These are phyloP conservation scores for Sequoiadendron giganteum DNA, from an alignment of 75 land plant genomes.

Conservation along the genomic window DNA sequence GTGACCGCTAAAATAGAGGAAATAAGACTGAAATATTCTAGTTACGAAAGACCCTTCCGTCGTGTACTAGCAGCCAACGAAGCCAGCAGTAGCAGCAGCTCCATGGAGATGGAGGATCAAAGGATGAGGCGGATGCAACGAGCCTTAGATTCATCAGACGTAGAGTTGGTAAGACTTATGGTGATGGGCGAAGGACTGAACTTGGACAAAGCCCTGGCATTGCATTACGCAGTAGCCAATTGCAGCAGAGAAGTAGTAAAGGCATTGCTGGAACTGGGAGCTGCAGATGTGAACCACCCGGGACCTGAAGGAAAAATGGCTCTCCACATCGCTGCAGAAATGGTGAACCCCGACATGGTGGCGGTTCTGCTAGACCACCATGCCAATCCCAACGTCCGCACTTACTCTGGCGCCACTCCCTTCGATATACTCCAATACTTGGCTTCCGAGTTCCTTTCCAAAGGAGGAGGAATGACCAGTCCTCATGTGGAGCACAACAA, in stretches of 20 bases:
- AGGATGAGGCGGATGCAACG: constrained; percentile 81
- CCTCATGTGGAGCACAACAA: constrained; percentile 79
- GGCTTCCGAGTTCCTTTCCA: constrained; percentile 65
- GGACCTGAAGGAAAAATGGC: constrained; percentile 79
- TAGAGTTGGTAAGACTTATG: constrained; percentile 95
- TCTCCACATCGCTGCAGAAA: constrained; percentile 81
- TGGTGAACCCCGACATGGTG: constrained; percentile 92
- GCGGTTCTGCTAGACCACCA: constrained; percentile 94
- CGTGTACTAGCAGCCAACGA: not conserved
- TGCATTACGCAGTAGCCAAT: constrained; percentile 85
- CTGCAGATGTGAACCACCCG: constrained; percentile 86
- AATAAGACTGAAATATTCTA: constrained; percentile 56
- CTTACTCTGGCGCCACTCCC: constrained; percentile 73
- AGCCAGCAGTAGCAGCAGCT: not conserved
- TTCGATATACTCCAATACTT: constrained; percentile 68
- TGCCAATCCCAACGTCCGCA: constrained; percentile 81
- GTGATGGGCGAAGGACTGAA: constrained; percentile 98
- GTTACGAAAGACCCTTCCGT: constrained; percentile 33
- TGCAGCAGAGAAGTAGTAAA: constrained; percentile 94
- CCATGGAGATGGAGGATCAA: constrained; percentile 59
- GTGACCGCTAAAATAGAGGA: constrained; percentile 81
- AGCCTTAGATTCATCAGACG: constrained; percentile 91
- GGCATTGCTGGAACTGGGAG: constrained; percentile 88
- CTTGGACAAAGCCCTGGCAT: constrained; percentile 83
- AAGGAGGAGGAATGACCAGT: constrained; percentile 46